Evolutionary conservation across 1,284 basidiomycete genomes (phyloP).

Genomic region (Sanguinoderma infundibulare): DNA sequence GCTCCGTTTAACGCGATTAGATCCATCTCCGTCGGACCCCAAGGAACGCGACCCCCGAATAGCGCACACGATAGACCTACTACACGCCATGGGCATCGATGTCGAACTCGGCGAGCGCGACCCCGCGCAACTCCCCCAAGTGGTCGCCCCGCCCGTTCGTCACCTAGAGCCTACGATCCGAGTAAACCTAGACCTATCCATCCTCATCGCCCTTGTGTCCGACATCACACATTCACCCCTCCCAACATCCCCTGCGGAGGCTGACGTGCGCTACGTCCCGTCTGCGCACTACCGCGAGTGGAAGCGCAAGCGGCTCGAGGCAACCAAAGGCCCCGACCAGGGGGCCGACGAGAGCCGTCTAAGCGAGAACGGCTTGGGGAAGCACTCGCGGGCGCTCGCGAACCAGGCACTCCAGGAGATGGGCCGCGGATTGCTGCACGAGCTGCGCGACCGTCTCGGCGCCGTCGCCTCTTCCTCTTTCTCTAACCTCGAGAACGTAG

Average conservation of each 20-base stretch:
- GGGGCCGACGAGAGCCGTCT: slow-evolving; percentile 29
- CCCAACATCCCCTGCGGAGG: slow-evolving; percentile 60
- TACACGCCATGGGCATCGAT: slow-evolving; percentile 66
- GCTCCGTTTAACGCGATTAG: slow-evolving; percentile 72
- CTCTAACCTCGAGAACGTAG: slow-evolving; percentile 35
- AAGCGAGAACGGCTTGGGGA: slow-evolving; percentile 38
- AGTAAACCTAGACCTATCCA: slow-evolving; percentile 82
- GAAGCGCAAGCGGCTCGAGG: slow-evolving; percentile 48
- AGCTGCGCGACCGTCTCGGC: slow-evolving; percentile 55
- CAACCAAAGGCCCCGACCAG: slow-evolving; percentile 17
- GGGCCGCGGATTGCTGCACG: slow-evolving; percentile 64
- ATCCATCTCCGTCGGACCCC: slow-evolving; percentile 47
- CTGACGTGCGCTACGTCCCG: slow-evolving; percentile 64
- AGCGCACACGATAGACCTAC: slow-evolving; percentile 54
- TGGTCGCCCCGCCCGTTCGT: slow-evolving; percentile 16
- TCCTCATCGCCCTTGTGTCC: slow-evolving; percentile 82
- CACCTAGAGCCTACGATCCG: slow-evolving; percentile 49
- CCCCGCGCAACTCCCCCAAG: slow-evolving; percentile 27
- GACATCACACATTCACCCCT: slow-evolving; percentile 80
- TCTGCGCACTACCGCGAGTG: slow-evolving; percentile 58
- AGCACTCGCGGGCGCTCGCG: slow-evolving; percentile 66
- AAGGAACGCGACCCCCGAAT: slow-evolving; percentile 61
- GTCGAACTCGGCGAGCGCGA: slow-evolving; percentile 69
- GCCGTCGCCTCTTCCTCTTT: slow-evolving; percentile 9
- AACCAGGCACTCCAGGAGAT: slow-evolving; percentile 77